Evolutionary conservation across 208 protist species (phyloP), one percentile per base, ranked within the genome.

Genomic region (Trypanosoma rangeli): DNA sequence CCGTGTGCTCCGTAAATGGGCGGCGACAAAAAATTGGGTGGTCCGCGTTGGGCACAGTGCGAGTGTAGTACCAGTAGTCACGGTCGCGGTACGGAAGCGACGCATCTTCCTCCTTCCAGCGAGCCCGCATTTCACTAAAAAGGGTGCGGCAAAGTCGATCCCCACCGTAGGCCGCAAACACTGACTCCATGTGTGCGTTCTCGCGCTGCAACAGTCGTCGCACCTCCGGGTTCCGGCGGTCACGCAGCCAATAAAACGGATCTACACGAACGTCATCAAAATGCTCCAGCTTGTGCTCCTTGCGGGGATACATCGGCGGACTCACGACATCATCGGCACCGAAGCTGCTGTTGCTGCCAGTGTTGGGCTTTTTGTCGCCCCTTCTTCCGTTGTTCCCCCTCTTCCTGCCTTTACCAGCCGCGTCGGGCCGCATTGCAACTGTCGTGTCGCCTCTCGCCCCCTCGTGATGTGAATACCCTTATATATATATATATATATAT

Each of bases 11-110:
- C 46, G 55, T 55, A 33, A 79, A 85, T 10, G 78, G 83, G 16
- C 83, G 79, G 7, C 88, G 80, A 55, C 85, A 94, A 64, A 78
- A 82, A 0, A 87, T 42, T 20, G 75, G 56, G 64, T 94, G 76
- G 62, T 91, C 83, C 3, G 78, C 83, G 55, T 82, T 78, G n/a
- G 74, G 57, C 18, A 90, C 61, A 15, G 67, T 55, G n/a, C 85
- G 80, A 10, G 76, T 76, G 66, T 87, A 94, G 73, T 94, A 94
- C 85, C 85, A 94, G 62, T 74, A 94, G 33, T 68, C 16, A 39
- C 85, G 74, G 60, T 94, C 81, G 10, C 64, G 42, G 5, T 64
- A 69, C 7, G 88, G 88, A 15, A 94, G 68, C 1, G 85, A 91
- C 10, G 68, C 76, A 62, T 90, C 83, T 1, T 80, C 69, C 37